Conservation (phyloP, 306 rosid species). For the Amphicarpaea edgeworthii region DNA sequence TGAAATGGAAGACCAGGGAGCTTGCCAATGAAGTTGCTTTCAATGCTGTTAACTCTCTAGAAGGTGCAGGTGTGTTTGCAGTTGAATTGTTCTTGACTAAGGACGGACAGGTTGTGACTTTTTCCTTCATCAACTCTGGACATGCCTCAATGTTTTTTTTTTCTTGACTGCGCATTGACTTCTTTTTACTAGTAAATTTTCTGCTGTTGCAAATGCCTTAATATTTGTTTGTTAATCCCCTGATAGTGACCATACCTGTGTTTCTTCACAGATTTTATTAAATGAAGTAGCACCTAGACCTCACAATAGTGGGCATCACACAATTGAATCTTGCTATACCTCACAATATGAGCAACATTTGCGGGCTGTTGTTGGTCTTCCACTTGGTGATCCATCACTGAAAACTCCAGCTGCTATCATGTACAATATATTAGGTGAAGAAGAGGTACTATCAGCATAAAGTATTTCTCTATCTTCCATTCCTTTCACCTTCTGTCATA, state of each 20-base stretch:
- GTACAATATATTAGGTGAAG: slow-evolving; percentile 94
- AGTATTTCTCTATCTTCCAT: background rate
- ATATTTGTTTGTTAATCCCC: slow-evolving; percentile 31
- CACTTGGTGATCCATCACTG: slow-evolving; percentile 97
- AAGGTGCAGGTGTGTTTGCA: slow-evolving; percentile 98
- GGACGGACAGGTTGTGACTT: slow-evolving; percentile 73
- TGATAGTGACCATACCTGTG: slow-evolving; percentile 21
- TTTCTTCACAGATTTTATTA: slow-evolving; percentile 72
- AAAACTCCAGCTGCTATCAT: slow-evolving; percentile 83
- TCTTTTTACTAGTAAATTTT: slow-evolving; percentile 31
- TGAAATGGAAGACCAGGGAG: slow-evolving; percentile 69
- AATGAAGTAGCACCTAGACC: slow-evolving; percentile 98
- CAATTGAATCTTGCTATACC: slow-evolving; percentile 87
- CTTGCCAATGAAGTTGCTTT: slow-evolving; percentile 79
- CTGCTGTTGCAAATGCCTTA: slow-evolving; percentile 13
- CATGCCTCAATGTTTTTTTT: slow-evolving; percentile 1
- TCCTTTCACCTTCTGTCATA: slow-evolving; percentile 9
- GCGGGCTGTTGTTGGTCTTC: slow-evolving; percentile 95
- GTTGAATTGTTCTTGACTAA: slow-evolving; percentile 85
- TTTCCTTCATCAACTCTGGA: slow-evolving; percentile 34
- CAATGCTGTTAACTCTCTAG: slow-evolving; percentile 84
- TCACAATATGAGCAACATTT: slow-evolving; percentile 95
- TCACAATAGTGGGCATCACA: slow-evolving; percentile 98
- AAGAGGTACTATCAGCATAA: slow-evolving; percentile 59
- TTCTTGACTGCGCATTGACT: slow-evolving; percentile 1